Evolutionary conservation across 768 basidiomycete genomes (phyloP).

Genomic region (Paxillus involutus): DNA sequence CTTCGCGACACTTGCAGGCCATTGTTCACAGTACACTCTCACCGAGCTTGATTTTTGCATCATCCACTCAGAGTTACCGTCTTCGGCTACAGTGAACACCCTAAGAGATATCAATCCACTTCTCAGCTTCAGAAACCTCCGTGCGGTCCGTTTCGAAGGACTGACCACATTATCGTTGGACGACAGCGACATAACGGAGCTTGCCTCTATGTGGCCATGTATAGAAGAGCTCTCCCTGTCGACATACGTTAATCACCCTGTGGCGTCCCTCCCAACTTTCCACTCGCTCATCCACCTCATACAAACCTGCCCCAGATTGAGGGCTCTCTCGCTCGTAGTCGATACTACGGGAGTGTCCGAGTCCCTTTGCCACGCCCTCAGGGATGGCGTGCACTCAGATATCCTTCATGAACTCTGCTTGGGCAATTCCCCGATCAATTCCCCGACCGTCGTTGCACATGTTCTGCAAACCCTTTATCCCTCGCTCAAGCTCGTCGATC

Average conservation of each 20-base stretch:
- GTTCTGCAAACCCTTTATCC: slow-evolving; percentile 16
- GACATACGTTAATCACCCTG: slow-evolving; percentile 12
- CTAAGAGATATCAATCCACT: slow-evolving; percentile 15
- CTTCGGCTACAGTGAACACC: neutral
- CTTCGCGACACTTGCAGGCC: slow-evolving; percentile 5
- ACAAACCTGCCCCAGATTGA: slow-evolving; percentile 12
- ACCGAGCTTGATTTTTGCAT: slow-evolving; percentile 12
- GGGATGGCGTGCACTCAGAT: neutral
- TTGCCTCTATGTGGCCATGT: slow-evolving; percentile 20
- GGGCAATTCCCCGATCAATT: slow-evolving; percentile 20
- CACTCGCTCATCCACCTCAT: slow-evolving; percentile 12
- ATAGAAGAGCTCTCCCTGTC: slow-evolving; percentile 19
- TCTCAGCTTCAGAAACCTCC: slow-evolving; percentile 12
- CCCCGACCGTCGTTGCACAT: slow-evolving; percentile 8
- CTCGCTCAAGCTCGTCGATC: slow-evolving; percentile 16
- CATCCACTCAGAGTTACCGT: slow-evolving; percentile 10
- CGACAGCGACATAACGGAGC: slow-evolving; percentile 13
- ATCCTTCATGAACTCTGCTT: slow-evolving; percentile 13
- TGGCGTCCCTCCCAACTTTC: slow-evolving; percentile 20
- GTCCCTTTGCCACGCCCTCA: neutral
- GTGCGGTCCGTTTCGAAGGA: slow-evolving; percentile 16
- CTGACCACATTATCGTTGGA: slow-evolving; percentile 12
- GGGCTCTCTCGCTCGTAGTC: slow-evolving; percentile 22
- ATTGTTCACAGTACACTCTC: slow-evolving; percentile 15
- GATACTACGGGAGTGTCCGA: slow-evolving; percentile 8